These are phyloP conservation scores for Colletotrichum sp. DNA, from an alignment of 2,329 filamentous ascomycete genomes.

Conservation along the genomic window DNA sequence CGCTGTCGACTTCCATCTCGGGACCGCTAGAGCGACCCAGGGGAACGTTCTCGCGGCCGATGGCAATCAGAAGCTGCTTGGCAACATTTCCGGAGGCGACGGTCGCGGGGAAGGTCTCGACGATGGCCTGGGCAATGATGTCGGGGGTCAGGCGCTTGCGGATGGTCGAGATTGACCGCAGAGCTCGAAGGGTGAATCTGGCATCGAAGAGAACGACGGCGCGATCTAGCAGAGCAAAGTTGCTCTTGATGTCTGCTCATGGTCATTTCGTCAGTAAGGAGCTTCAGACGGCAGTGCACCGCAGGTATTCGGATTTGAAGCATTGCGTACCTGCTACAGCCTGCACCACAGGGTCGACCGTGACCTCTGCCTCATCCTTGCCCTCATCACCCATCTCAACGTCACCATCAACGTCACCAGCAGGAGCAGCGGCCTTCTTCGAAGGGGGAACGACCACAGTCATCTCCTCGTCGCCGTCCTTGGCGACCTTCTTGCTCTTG, in stretches of 20 bases:
- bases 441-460: constrained; percentile 79
- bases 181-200: constrained; percentile 90
- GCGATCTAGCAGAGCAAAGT: constrained; percentile 89
- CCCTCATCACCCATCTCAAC: constrained; percentile 71
- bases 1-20: constrained; percentile 78
- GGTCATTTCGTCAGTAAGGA: constrained; percentile 24
- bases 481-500: constrained; percentile 67
- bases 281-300: background rate
- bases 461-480: constrained; percentile 80
- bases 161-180: constrained; percentile 94
- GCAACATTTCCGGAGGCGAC: constrained; percentile 68
- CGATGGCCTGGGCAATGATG: constrained; percentile 80
- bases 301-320: background rate
- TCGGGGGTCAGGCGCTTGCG: constrained; percentile 88
- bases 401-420: constrained; percentile 71
- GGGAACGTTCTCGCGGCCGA: constrained; percentile 70
- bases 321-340: constrained; percentile 60
- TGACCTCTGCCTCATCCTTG: constrained; percentile 54
- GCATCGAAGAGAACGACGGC: constrained; percentile 93
- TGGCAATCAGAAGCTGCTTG: constrained; percentile 71
- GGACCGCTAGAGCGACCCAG: constrained; percentile 62
- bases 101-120: constrained; percentile 75
- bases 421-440: constrained; percentile 64
- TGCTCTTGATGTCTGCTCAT: constrained; percentile 85
- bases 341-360: constrained; percentile 66